Evolutionary conservation across 2,329 filamentous ascomycete species (phyloP).

Genomic region (Pseudogymnoascus sp.): DNA sequence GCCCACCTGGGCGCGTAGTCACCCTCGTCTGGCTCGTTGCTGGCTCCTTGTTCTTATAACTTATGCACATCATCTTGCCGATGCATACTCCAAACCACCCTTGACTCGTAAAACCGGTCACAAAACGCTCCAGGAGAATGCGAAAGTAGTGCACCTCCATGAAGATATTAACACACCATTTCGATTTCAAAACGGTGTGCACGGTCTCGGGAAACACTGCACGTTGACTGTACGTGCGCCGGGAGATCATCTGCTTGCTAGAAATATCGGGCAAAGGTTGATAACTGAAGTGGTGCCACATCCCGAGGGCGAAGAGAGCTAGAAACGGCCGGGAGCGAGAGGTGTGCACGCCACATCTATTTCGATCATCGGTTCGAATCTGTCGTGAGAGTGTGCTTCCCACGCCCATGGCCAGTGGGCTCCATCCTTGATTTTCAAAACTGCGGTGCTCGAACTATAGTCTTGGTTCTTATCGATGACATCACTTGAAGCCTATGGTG

Average conservation of each 20-base stretch:
- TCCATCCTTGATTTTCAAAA: not conserved
- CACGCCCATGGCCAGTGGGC: not conserved
- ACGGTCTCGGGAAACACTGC: slow-evolving; percentile 1
- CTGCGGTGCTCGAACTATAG: not conserved
- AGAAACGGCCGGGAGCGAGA: not conserved
- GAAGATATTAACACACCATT: slow-evolving; percentile 9
- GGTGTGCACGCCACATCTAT: slow-evolving; percentile 9
- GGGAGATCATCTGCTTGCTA: slow-evolving; percentile 10
- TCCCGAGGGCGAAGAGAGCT: not conserved
- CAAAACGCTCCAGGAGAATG: not conserved
- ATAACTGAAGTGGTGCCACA: slow-evolving; percentile 1
- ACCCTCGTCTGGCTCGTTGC: not conserved
- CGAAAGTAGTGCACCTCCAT: not conserved
- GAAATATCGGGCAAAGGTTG: not conserved
- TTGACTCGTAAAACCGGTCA: slow-evolving; percentile 7
- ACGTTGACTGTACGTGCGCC: slow-evolving; percentile 4
- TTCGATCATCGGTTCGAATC: slow-evolving; percentile 1
- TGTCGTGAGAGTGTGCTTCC: not conserved
- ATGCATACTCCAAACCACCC: not conserved
- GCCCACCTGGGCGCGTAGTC: slow-evolving; percentile 7
- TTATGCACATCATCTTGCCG: slow-evolving; percentile 8
- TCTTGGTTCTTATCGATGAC: not conserved
- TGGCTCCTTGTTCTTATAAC: not conserved
- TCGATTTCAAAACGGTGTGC: not conserved
- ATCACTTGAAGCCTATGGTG: not conserved